Conservation (phyloP, 306 rosid species). For the Rosa persica region DNA sequence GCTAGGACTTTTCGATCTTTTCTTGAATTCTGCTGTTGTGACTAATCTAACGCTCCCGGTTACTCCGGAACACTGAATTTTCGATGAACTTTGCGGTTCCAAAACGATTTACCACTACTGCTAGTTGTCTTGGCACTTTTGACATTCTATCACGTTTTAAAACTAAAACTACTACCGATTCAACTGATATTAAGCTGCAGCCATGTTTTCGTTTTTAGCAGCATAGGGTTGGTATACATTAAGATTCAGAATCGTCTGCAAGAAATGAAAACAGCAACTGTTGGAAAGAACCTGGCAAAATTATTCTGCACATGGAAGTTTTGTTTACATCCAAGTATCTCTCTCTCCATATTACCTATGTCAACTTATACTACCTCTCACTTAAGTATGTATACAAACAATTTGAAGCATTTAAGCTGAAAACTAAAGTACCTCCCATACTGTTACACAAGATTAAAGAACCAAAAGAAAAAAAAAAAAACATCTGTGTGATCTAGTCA, state of each 20-base stretch:
- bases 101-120: neutral
- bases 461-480: constrained; percentile 5
- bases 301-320: constrained; percentile 26
- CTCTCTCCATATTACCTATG: constrained; percentile 27
- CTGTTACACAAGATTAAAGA: constrained; percentile 16
- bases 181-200: neutral
- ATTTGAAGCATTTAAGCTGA: constrained; percentile 34
- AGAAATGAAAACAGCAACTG: neutral
- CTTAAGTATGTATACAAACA: constrained; percentile 38
- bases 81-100: neutral
- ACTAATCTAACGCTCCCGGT: neutral
- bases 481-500: constrained; percentile 25
- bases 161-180: neutral
- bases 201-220: neutral
- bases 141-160: neutral
- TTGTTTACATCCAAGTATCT: constrained; percentile 35
- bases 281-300: constrained; percentile 7
- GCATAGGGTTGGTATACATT: neutral
- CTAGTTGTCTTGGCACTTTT: neutral
- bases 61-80: neutral
- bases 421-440: constrained; percentile 39
- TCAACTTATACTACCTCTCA: constrained; percentile 31
- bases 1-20: constrained; percentile 1
- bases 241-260: neutral
- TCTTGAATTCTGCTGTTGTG: neutral